Base-by-base conservation (phyloP, 495 filamentous ascomycete genomes). In the Jackrogersella multiformis region DNA sequence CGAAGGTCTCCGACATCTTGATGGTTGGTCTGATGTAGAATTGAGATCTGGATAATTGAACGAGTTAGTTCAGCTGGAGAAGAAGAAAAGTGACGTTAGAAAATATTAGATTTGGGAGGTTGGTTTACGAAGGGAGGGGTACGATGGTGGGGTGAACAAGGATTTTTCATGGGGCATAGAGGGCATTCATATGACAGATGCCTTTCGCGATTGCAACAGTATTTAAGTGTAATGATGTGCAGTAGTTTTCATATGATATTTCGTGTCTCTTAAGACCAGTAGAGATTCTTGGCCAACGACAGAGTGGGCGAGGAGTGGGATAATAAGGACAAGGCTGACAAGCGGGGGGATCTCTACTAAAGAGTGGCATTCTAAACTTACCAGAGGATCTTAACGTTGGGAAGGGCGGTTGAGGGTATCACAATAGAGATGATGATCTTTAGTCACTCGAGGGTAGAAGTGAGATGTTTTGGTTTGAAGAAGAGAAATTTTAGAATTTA, bases 1-100 rank as follows among this genome's bases (percentile, higher is more conserved):
- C 93, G 85, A 97, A 97, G 62, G 92, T 96, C 85, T 97, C 91
- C 77, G 93, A 80, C 93, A 96, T 95, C 77, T 78, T 92, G 83
- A 52, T 7, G 36, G 18, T 56, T 8, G 80, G 71, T 77, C 76
- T 68, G 46, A 15, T 18, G 12, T 21, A 51, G 36, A 21, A 28
- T 16, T 3, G 48, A 36, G 2, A 13, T 69, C 59, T 69, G 15
- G 13, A 49, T 20, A 34, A 44, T 38, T 39, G 15, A 12, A 16
- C 6, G 24, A 21, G 60, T 69, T 51, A 69, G 66, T 49, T 41
- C 30, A 23, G 45, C 10, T 55, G 21, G 45, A 58, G 23, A 39
- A 48, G 48, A 49, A 16, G 5, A 41, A 45, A 9, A 41, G 59
- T 28, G 36, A 21, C 20, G 41, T 62, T 15, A 54, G 39, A 20